Evolutionary conservation across 2,329 filamentous ascomycete genomes (phyloP).

Genomic region (Cadophora gregata): DNA sequence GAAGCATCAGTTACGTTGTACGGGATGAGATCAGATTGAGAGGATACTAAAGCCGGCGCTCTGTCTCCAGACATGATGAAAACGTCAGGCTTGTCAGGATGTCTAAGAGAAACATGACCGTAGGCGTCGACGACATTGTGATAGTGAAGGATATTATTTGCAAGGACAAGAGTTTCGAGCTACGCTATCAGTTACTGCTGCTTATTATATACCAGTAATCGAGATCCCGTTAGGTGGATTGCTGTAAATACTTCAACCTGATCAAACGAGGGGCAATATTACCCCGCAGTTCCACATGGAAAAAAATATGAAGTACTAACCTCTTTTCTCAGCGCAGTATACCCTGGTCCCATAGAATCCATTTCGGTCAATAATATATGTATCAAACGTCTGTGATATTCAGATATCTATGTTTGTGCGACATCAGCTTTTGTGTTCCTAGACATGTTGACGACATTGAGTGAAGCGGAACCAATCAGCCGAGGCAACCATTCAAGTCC

Average conservation of each 20-base stretch:
- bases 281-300: not conserved
- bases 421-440: not conserved
- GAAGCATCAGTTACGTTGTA: slow-evolving; percentile 51
- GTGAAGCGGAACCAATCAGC: slow-evolving; percentile 1
- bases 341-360: slow-evolving; percentile 6
- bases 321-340: not conserved
- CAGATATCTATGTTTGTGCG: not conserved
- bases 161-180: slow-evolving; percentile 48
- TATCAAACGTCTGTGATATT: no score
- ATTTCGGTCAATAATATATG: not conserved
- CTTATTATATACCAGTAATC: no score
- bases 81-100: slow-evolving; percentile 51
- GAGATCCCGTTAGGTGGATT: no score
- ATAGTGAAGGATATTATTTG: slow-evolving; percentile 58
- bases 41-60: slow-evolving; percentile 54
- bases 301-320: not conserved
- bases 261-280: not conserved
- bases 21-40: slow-evolving; percentile 51
- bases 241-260: no score
- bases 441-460: not conserved
- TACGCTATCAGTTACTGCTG: not conserved
- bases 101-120: slow-evolving; percentile 59
- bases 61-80: slow-evolving; percentile 56
- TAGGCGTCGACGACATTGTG: slow-evolving; percentile 59
- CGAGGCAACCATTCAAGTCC: not conserved